Base-by-base conservation (phyloP, 192 early-diverging fungal species). In the Coemansia sp. region DNA sequence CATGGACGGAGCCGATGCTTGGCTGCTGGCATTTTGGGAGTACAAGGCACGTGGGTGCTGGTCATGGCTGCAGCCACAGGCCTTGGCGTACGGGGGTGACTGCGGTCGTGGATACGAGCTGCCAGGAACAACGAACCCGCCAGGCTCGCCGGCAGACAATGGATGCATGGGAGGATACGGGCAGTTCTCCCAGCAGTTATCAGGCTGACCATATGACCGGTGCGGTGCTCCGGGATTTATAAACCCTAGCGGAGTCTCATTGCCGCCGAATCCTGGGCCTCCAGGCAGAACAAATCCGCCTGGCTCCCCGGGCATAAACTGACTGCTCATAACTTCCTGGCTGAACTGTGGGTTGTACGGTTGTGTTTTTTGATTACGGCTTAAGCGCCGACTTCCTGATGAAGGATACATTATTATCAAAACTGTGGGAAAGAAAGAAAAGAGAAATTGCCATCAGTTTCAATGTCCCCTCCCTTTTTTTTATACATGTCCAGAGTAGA, bases 241-340 rank as follows among this genome's bases (percentile, higher is more conserved):
- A 72, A 72, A 72, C 4, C 70, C 63, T 19, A 65, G 44, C 19
- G 70, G 70, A 4, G 55, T 23, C 6, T n/a, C n/a, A n/a, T 30
- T 37, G 19, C 48, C n/a, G 12, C 19, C 9, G 15, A 39, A 20
- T 11, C 31, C 44, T 10, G 51, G 60, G 0, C 37, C 12, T 35
- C 10, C n/a, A 5, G 65, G 71, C 38, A 68, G 6, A 18, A 74
- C 55, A 42, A 74, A 74, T 0, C 71, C 65, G 2, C 71, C 71
- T 2, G 71, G 71, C 37, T 74, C 71, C 28, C 71, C 61, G 2
- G 65, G 61, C 61, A 63, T 53, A 35, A 67, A 67, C 53, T 56
- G 45, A 31, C 61, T 53, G 35, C 54, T 28, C 7, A 15, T 1
- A 19, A 45, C 37, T 4, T 52, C 36, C 36, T 57, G 55, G 18